These are phyloP conservation scores for Castanea mollissima DNA, from an alignment of 306 rosid species.

Conservation along the genomic window DNA sequence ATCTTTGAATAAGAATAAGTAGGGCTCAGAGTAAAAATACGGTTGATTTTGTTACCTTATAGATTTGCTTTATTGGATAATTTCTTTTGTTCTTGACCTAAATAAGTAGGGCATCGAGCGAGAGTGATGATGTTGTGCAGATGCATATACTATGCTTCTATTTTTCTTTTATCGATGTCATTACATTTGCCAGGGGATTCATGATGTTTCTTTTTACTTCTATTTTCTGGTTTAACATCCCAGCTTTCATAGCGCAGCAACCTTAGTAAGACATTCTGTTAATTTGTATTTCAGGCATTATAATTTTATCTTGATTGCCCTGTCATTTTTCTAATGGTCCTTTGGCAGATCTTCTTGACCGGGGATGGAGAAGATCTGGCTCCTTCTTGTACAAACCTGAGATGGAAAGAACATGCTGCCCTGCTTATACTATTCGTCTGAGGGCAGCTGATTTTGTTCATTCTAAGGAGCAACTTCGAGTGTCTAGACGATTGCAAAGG, in stretches of 20 bases:
- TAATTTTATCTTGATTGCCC: constrained; percentile 3
- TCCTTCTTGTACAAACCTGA: constrained; percentile 87
- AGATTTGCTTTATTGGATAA: background rate
- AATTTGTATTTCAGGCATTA: background rate
- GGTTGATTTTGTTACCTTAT: background rate
- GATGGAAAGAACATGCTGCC: constrained; percentile 94
- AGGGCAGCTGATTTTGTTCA: constrained; percentile 64
- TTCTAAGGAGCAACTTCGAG: constrained; percentile 84
- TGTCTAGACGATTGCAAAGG: constrained; percentile 78
- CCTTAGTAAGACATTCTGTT: background rate
- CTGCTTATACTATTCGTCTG: constrained; percentile 88
- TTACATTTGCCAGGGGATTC: constrained; percentile 2
- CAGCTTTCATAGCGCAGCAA: constrained; percentile 1
- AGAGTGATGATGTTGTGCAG: constrained; percentile 8
- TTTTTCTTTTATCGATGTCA: constrained; percentile 4
- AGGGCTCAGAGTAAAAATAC: background rate
- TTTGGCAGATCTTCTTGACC: constrained; percentile 80
- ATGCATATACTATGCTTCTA: background rate
- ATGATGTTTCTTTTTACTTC: constrained; percentile 6
- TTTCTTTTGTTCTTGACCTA: background rate
- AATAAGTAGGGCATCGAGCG: background rate
- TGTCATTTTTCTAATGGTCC: constrained; percentile 1
- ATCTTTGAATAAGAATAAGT: background rate
- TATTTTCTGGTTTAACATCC: constrained; percentile 9
- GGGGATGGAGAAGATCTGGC: constrained; percentile 97